Evolutionary conservation across 2,329 filamentous ascomycete genomes (phyloP).

Genomic region (Penicillium sp.): DNA sequence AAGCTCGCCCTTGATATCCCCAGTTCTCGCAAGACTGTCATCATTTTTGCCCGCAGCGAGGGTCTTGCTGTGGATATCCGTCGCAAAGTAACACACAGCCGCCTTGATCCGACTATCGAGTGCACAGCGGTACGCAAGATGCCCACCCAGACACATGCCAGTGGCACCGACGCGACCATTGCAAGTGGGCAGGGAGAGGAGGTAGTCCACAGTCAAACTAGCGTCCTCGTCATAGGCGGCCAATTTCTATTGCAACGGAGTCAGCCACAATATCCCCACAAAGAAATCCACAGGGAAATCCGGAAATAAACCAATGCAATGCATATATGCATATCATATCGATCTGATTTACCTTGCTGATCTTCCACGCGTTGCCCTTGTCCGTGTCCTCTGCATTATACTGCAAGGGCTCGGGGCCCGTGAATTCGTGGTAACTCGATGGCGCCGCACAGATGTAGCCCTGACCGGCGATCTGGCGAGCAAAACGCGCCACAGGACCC

Average conservation of each 20-base stretch:
- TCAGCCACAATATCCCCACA: background rate
- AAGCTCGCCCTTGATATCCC: conserved; percentile 73
- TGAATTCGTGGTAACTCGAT: conserved; percentile 92
- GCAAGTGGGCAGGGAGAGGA: conserved; percentile 73
- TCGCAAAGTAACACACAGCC: conserved; percentile 86
- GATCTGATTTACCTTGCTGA: conserved; percentile 64
- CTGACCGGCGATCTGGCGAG: conserved; percentile 85
- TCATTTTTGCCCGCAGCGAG: conserved; percentile 69
- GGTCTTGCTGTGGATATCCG: conserved; percentile 79
- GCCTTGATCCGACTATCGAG: conserved; percentile 76
- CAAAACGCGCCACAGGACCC: conserved; percentile 84
- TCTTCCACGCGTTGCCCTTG: conserved; percentile 81
- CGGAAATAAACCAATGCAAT: background rate
- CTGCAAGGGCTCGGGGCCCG: conserved; percentile 74
- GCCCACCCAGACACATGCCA: conserved; percentile 92
- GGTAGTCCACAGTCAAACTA: conserved; percentile 64
- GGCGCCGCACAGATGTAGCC: conserved; percentile 92
- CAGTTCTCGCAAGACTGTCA: conserved; percentile 60
- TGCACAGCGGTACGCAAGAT: conserved; percentile 72
- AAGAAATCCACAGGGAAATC: too few species aligned
- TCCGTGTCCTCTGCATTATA: conserved; percentile 90
- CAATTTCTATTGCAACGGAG: conserved; percentile 59
- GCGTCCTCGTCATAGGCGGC: conserved; percentile 84
- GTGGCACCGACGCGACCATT: conserved; percentile 77
- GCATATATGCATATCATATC: background rate